A percentile compares a stretch with the other conserved stretches of the same genome.
Conservation (phyloP, 371 early-diverging fungal genomes). For the Apophysomyces sp. region DNA sequence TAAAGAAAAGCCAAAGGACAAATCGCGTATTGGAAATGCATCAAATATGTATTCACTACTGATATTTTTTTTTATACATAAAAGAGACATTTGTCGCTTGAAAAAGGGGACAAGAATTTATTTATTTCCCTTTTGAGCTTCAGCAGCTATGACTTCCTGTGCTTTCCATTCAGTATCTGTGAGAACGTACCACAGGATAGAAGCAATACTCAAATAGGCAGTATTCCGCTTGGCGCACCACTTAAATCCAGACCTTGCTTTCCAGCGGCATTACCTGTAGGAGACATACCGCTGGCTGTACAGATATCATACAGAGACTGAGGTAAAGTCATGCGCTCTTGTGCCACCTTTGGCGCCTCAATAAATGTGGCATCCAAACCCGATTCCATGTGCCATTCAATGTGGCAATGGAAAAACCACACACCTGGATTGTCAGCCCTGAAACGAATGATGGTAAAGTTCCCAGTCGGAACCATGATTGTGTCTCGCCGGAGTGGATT, state of each 20-base stretch:
- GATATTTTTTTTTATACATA: neutral
- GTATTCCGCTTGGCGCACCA: slow-evolving; percentile 58
- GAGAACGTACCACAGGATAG: slow-evolving; percentile 70
- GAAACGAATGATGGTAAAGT: slow-evolving; percentile 69
- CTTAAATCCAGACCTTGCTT: slow-evolving; percentile 58
- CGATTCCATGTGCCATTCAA: slow-evolving; percentile 73
- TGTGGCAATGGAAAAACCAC: slow-evolving; percentile 80
- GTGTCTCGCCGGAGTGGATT: slow-evolving; percentile 72
- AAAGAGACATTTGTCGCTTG: neutral
- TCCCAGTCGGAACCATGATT: slow-evolving; percentile 54
- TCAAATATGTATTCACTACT: too few species aligned
- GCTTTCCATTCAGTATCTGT: slow-evolving; percentile 26
- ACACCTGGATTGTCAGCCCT: slow-evolving; percentile 75
- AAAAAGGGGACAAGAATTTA: neutral
- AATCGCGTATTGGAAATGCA: too few species aligned
- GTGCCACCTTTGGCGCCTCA: slow-evolving; percentile 67
- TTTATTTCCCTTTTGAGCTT: neutral
- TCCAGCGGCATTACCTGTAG: slow-evolving; percentile 72
- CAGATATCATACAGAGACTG: slow-evolving; percentile 52
- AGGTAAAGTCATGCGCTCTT: slow-evolving; percentile 41
- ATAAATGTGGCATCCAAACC: slow-evolving; percentile 63
- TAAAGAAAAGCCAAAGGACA: neutral
- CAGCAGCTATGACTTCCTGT: slow-evolving; percentile 9
- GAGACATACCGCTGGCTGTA: slow-evolving; percentile 43
- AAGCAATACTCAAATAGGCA: slow-evolving; percentile 67